Evolutionary conservation across 805 yeast species (phyloP).

Genomic region (Saccharomycopsis sp.): DNA sequence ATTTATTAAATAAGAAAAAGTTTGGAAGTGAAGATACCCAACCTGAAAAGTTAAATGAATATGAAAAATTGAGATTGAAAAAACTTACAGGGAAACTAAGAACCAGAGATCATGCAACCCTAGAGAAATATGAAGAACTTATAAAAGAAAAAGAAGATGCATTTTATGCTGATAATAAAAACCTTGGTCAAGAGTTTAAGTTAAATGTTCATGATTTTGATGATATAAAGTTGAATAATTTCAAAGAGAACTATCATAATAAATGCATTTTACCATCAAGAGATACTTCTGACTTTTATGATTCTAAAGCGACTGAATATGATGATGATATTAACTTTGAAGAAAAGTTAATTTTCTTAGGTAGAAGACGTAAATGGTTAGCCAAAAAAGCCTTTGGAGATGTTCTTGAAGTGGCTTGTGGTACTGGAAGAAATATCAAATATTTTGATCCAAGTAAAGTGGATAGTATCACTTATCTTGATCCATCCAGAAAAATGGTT

Average conservation of each 20-base stretch:
- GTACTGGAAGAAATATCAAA: conserved; percentile 88
- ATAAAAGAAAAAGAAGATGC: conserved; percentile 25
- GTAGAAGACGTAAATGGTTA: conserved; percentile 63
- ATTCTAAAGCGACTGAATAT: conserved; percentile 66
- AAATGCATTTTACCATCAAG: conserved; percentile 47
- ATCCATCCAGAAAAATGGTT: conserved; percentile 80
- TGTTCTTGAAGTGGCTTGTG: conserved; percentile 89
- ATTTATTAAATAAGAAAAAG: conserved; percentile 30
- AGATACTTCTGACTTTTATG: conserved; percentile 77
- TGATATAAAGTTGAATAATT: conserved; percentile 15
- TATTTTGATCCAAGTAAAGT: conserved; percentile 53
- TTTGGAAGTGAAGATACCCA: conserved; percentile 23
- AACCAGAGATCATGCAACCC: conserved; percentile 52
- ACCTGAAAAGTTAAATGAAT: conserved; percentile 40
- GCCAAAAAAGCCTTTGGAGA: conserved; percentile 78
- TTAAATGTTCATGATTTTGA: conserved; percentile 13
- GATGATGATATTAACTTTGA: conserved; percentile 65
- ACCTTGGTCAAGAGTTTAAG: conserved; percentile 24
- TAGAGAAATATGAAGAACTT: conserved; percentile 49
- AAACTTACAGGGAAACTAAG: conserved; percentile 50
- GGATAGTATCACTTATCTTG: conserved; percentile 73
- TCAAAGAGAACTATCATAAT: conserved; percentile 13
- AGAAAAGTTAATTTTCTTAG: conserved; percentile 34
- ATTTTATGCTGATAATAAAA: conserved; percentile 19
- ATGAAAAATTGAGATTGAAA: conserved; percentile 52